Conservation (phyloP, 2,329 filamentous ascomycete genomes). For the Huntiella abstrusa region DNA sequence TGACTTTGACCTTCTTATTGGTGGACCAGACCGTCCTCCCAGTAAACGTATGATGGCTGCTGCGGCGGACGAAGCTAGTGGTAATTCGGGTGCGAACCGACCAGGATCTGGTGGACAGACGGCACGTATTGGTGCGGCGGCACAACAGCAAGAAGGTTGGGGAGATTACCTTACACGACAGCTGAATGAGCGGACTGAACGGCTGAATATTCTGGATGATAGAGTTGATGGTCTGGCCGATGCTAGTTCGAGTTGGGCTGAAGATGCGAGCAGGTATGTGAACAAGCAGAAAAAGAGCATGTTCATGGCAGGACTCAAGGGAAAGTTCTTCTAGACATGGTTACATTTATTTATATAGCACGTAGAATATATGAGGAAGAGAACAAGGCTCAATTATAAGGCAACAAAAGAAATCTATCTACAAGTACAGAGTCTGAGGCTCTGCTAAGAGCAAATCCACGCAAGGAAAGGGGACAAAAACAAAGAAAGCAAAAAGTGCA, state of each 20-base stretch:
- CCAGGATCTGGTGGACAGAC: neutral
- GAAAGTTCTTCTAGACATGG: conserved; percentile 27
- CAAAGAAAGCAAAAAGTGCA: neutral
- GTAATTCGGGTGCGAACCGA: neutral
- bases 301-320: conserved; percentile 49
- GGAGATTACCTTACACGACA: conserved; percentile 71
- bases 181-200: conserved; percentile 79
- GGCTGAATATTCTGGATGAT: conserved; percentile 64
- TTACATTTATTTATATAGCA: no score
- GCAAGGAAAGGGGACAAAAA: neutral
- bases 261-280: conserved; percentile 77
- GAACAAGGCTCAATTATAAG: conserved; percentile 1
- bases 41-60: conserved; percentile 79
- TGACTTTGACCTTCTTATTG: conserved; percentile 80
- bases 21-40: conserved; percentile 69
- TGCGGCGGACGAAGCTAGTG: conserved; percentile 25
- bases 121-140: conserved; percentile 12
- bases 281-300: conserved; percentile 73
- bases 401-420: neutral
- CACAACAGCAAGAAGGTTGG: conserved; percentile 38
- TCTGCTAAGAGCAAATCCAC: neutral
- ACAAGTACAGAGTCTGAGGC: neutral
- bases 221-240: conserved; percentile 67
- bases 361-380: neutral
- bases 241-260: conserved; percentile 65